Percentiles rank a stretch among this genome's conserved stretches.
Evolutionary conservation across 495 filamentous ascomycete species (phyloP).

Genomic region (Trichoderma erinaceum): DNA sequence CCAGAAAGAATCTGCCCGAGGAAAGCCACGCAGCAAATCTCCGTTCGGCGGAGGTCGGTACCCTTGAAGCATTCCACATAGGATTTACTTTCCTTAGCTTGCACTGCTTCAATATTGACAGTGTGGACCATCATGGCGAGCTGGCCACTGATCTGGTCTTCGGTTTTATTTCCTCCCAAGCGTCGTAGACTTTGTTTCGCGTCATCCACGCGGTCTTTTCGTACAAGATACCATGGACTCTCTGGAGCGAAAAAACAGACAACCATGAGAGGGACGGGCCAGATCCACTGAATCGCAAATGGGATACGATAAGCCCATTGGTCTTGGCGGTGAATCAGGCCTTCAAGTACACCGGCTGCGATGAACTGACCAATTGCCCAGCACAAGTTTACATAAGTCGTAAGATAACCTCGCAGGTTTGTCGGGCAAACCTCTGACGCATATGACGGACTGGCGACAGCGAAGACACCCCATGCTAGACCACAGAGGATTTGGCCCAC

Average conservation of each 20-base stretch:
- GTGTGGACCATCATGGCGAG: conserved; percentile 68
- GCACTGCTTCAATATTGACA: conserved; percentile 52
- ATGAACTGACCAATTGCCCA: conserved; percentile 66
- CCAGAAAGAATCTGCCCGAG: conserved; percentile 63
- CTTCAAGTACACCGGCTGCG: conserved; percentile 53
- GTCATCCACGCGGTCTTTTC: conserved; percentile 49
- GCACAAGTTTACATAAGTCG: conserved; percentile 66
- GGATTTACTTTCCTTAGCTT: conserved; percentile 34
- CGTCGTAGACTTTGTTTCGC: conserved; percentile 45
- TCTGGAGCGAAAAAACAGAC: conserved; percentile 58
- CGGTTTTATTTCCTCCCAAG: conserved; percentile 41
- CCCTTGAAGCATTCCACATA: conserved; percentile 62
- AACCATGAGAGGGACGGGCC: conserved; percentile 50
- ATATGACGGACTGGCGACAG: conserved; percentile 36
- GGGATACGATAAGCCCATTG: conserved; percentile 70
- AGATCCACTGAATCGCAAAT: conserved; percentile 54
- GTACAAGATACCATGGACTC: conserved; percentile 67
- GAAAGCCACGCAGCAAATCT: conserved; percentile 58
- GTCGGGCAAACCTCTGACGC: conserved; percentile 56
- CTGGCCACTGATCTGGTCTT: conserved; percentile 24
- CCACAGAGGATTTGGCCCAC: conserved; percentile 62
- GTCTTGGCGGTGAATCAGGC: conserved; percentile 44
- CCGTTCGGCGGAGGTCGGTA: conserved; percentile 56
- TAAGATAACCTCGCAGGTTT: conserved; percentile 56
- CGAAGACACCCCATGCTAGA: conserved; percentile 57